Percentiles rank a stretch among this genome's conserved stretches.
Conservation (phyloP, 2,329 filamentous ascomycete genomes). For the Thielaviopsis musarum region DNA sequence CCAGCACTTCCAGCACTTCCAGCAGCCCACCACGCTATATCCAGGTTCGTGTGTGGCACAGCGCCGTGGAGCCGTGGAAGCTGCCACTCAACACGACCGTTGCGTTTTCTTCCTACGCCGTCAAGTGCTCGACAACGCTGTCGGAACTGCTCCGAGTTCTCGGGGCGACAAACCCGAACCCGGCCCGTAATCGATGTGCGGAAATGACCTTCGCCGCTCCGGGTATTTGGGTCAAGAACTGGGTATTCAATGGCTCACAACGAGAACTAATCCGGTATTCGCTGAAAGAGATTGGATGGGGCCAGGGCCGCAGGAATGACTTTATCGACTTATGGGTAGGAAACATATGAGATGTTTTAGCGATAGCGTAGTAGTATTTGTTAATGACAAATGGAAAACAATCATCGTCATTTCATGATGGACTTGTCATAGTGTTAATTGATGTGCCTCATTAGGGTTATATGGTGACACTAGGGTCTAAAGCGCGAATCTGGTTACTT, state of each 20-base stretch:
- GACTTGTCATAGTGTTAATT: too few relatives aligned
- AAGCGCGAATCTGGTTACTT: too few relatives aligned
- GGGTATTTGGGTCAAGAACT: conserved; percentile 42
- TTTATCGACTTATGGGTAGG: conserved; percentile 28
- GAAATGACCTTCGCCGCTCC: conserved; percentile 38
- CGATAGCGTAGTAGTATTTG: too few relatives aligned
- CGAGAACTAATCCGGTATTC: conserved; percentile 30
- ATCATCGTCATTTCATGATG: too few relatives aligned
- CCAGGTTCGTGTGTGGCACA: conserved; percentile 3
- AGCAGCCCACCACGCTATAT: conserved; percentile 15
- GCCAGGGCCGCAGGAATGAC: conserved; percentile 28
- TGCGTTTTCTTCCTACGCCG: conserved; percentile 31
- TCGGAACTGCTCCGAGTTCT: conserved; percentile 41
- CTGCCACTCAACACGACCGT: conserved; percentile 25
- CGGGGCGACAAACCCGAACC: conserved; percentile 33
- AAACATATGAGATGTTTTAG: too few relatives aligned
- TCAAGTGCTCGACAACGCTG: conserved; percentile 35
- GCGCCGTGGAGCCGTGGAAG: conserved; percentile 30
- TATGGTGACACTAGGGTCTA: too few relatives aligned
- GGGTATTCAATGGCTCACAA: conserved; percentile 33
- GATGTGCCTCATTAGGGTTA: too few relatives aligned
- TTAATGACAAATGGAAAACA: too few relatives aligned
- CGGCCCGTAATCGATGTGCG: conserved; percentile 38
- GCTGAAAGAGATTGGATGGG: conserved; percentile 43
- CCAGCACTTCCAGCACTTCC: too few relatives aligned